Percentiles rank a stretch among this genome's conserved stretches.
Conservation (phyloP, 202 grass and related monocot species). For the Sporobolus alterniflorus region DNA sequence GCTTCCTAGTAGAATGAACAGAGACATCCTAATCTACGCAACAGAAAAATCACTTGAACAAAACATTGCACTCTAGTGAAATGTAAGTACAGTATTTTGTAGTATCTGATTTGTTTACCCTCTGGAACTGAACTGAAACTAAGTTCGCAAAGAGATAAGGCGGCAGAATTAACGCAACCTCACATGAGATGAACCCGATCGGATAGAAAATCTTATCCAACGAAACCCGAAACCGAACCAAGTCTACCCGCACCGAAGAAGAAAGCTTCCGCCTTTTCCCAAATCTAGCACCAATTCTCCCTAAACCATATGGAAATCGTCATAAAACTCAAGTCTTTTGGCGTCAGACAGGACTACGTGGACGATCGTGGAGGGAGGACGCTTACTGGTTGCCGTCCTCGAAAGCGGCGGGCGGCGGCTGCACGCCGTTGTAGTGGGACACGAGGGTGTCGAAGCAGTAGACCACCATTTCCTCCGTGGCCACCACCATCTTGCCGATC, state of each 20-base stretch:
- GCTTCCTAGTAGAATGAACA: neutral
- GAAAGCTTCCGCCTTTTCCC: constrained; percentile 11
- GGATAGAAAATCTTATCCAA: neutral
- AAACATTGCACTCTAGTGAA: neutral
- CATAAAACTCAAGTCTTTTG: neutral
- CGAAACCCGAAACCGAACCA: neutral
- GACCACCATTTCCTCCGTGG: constrained; percentile 84
- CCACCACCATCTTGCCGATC: constrained; percentile 72
- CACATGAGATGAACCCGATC: neutral
- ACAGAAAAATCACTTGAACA: neutral
- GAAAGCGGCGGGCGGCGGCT: constrained; percentile 68
- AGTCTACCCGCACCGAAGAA: neutral
- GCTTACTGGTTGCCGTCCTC: constrained; percentile 96
- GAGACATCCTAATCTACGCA: neutral
- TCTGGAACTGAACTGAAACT: neutral
- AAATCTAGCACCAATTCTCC: constrained; percentile 41
- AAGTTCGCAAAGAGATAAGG: neutral
- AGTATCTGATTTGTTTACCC: neutral
- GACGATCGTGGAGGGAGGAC: constrained; percentile 15
- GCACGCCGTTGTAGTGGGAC: constrained; percentile 80
- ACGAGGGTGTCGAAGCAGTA: constrained; percentile 99
- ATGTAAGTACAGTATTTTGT: neutral
- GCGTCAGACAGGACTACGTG: neutral
- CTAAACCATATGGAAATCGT: neutral
- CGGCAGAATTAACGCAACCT: neutral